Evolutionary conservation across 345 rosid species (phyloP), one percentile per base, ranked within the genome.

Genomic region (Kandelia obovata): DNA sequence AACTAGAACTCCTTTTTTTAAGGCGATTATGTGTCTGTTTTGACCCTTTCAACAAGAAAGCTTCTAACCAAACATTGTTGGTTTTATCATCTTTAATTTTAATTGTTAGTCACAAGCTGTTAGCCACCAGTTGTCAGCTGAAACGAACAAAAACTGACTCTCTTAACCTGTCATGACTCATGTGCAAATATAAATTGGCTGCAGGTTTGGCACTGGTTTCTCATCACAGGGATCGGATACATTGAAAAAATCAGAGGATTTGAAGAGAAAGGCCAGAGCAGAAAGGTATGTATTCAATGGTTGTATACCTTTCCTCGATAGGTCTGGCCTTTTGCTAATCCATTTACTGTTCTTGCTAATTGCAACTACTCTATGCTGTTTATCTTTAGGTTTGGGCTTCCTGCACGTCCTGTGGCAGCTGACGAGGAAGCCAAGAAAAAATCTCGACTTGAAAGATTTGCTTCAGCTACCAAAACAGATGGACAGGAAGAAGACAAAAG

Each of bases 191-290:
- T 43, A 15, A 43, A 43, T 43, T 43, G 17, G 17, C 49, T 74
- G 61, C 69, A 92, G 98, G 93, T 95, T 95, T 77, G 97, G 98
- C 58, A 80, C 92, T 64, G 80, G 67, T 20, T 61, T 80, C 15
- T 65, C 70, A 7, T 61, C 61, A 25, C 75, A 72, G 43, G 85
- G 60, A 34, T 74, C 89, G 19, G 94, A 76, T 17, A 81, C 57
- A 51, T 57, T 78, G 61, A 90, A 88, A 74, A 85, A 83, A 63
- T 80, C 90, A 0, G 99, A 92, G 82, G 92, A 87, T 65, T 66
- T 84, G 80, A 95, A 92, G 83, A 90, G 96, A 75, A 95, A 89
- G 79, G 92, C 97, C 69, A 81, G 99, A 75, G 97, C 96, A 68
- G 97, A 92, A 82, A 92, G 99, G 99, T 95, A 23, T 17, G 5